phyloP scores from a whole-genome alignment of 1,284 basidiomycete genomes.

The Austropuccinia psidii region DNA sequence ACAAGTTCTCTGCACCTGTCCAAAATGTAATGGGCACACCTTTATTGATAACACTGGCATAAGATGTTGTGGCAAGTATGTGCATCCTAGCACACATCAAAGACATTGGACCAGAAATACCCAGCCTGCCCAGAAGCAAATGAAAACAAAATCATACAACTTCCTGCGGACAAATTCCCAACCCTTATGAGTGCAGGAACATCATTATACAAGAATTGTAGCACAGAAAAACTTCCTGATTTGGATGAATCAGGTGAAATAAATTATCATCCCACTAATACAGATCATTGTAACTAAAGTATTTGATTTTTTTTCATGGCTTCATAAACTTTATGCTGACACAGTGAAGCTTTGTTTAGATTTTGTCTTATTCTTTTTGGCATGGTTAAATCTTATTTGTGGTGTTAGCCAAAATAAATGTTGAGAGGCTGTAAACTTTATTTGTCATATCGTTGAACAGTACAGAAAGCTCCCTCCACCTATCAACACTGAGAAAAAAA shows the following conservation, averaged over 20 bases:
- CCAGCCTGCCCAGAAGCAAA: neutral
- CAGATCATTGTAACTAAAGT: too few species aligned
- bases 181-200: too few species aligned
- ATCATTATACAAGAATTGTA: too few species aligned
- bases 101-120: neutral
- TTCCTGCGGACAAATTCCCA: neutral
- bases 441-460: neutral
- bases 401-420: conserved; percentile 15
- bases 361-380: neutral
- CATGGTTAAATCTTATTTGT: conserved; percentile 15
- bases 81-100: conserved; percentile 6
- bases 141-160: neutral
- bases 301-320: too few species aligned
- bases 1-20: neutral
- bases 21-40: neutral
- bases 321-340: too few species aligned
- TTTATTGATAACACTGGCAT: neutral
- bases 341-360: neutral
- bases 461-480: neutral
- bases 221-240: too few species aligned
- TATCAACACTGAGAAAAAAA: neutral
- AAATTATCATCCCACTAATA: neutral
- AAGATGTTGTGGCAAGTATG: neutral
- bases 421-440: neutral
- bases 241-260: too few species aligned